Base-by-base conservation (phyloP, 305 asterid species). In the Fraxinus velutina region DNA sequence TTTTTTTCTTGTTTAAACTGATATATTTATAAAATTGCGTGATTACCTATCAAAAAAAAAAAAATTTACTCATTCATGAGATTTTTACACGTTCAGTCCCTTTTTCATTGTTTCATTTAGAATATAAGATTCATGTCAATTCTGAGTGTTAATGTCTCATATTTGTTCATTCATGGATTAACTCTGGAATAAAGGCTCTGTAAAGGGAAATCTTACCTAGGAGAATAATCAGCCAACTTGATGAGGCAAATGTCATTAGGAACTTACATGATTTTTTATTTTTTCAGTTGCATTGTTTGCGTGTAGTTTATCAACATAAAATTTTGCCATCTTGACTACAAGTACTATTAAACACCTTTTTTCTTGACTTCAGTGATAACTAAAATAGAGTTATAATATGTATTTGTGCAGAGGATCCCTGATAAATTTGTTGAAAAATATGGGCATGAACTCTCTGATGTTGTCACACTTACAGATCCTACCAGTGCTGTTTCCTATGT, bases 381-480 rank as follows among this genome's bases (percentile, higher is more conserved):
- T 57, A 57, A 55, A 19, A 19, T 57, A 57, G 68, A 1, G 13
- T 57, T n/a, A 19, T 19, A 24, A 24, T 8, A 12, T 66, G 17
- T 27, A 10, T 8, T 66, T 13, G 7, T 85, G 81, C 83, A 85
- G 88, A 68, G 74, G 19, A n/a, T 85, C 52, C 83, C 84, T 0
- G 52, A 75, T 24, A 39, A 15, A 17, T 82, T 85, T 79, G 81
- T 30, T 36, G 60, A 2, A 30, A n/a, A 79, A 34, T 75, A 85
- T 37, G 87, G 81, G 57, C 71, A 75, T 30, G 62, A 79, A 75
- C 88, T 85, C 60, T 74, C 80, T 36, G 68, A 39, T 2, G 19
- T 57, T 19, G 81, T 82, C 50, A 79, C 33, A 73, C 83, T 85
- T 75, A 34, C 22, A 17, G 60, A 64, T 75, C 85, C 85, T 68